Evolutionary conservation across 208 protist species (phyloP).

Genomic region (Trichomonas tenax): DNA sequence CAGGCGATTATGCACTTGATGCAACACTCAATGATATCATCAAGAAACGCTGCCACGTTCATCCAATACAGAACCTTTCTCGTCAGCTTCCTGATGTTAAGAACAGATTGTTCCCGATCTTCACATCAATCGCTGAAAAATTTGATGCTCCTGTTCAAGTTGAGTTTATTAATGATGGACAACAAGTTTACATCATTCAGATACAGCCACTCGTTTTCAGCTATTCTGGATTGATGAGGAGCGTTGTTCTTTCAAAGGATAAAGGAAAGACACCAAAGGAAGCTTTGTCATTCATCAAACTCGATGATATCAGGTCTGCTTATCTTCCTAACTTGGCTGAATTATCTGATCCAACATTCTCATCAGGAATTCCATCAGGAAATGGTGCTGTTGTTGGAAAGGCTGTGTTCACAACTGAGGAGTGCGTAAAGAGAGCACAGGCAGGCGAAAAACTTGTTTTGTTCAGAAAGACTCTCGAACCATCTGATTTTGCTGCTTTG

Average conservation of each 20-base stretch:
- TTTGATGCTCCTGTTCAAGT: neutral
- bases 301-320: neutral
- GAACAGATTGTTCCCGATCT: neutral
- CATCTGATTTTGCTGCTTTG: neutral
- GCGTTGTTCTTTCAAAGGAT: neutral
- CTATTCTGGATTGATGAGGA: neutral
- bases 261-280: neutral
- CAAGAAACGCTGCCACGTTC: neutral
- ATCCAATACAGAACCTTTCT: neutral
- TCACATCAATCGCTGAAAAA: neutral
- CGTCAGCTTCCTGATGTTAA: neutral
- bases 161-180: neutral
- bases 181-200: neutral
- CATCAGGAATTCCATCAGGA: neutral
- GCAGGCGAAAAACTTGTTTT: neutral
- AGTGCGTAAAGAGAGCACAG: neutral
- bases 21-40: neutral
- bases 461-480: neutral
- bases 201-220: neutral
- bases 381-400: neutral
- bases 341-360: neutral
- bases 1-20: neutral
- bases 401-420: neutral
- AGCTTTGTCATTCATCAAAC: neutral
- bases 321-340: neutral